Base-by-base conservation (phyloP, 345 rosid species). In the Hibiscus tridactylites region DNA sequence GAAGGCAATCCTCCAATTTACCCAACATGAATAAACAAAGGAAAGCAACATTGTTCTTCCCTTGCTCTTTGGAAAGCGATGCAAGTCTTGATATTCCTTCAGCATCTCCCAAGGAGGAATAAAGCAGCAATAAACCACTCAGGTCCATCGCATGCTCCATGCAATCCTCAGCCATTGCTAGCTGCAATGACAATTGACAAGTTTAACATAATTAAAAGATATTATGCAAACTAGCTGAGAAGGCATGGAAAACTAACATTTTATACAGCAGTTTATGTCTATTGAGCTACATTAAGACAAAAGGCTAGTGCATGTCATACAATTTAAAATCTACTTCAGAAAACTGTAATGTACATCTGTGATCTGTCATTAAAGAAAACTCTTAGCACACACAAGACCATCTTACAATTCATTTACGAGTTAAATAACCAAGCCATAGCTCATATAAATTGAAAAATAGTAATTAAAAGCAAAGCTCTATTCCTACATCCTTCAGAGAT, bases 111-210 rank as follows among this genome's bases (percentile, higher is more conserved):
- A 96, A 77, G 62, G 99, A 96, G 70, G 99, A 92, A 83, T 96
- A 96, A 8, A 96, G 93, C 65, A 96, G 84, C 74, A 96, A 84
- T 75, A 96, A 82, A 76, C 99, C 99, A 81, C 99, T 96, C 87
- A 96, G 87, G 79, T 96, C 99, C 85, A 79, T 81, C 26, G 99
- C 98, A 66, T 78, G 79, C 79, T 83, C 86, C 99, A 96, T 89
- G 82, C 98, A 96, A 37, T 91, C 97, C 85, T 92, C 98, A 42
- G 99, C 99, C 98, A 96, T 88, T 81, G 83, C 91, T 82, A 96
- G 80, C 99, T 96, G 93, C 85, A 82, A 71, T 70, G 28, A 57
- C 64, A 57, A 82, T 69, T 72, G 28, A 57, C 37, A 57, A 58
- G 24, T 58, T 15, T 15, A 16, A 57, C 60, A 37, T 57, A 37